These are phyloP conservation scores for Trichoderma sp. DNA, from an alignment of 2,329 filamentous ascomycete species.

Conservation along the genomic window DNA sequence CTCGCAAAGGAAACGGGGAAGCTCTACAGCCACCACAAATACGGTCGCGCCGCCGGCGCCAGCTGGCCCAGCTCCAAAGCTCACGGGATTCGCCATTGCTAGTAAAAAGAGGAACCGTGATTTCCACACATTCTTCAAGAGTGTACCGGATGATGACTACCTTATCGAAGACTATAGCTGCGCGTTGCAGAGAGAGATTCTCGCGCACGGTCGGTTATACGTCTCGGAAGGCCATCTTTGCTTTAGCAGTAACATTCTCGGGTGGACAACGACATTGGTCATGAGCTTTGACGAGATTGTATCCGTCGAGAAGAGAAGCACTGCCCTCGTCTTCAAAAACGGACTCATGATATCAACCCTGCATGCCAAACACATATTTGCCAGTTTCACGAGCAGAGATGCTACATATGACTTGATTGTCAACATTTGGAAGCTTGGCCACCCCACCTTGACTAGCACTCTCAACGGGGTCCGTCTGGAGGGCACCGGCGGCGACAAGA, in stretches of 20 bases:
- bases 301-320: slow-evolving; percentile 94
- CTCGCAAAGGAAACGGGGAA: slow-evolving; percentile 73
- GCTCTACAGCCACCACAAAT: slow-evolving; percentile 67
- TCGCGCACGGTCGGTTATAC: slow-evolving; percentile 89
- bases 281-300: slow-evolving; percentile 99
- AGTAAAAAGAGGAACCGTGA: slow-evolving; percentile 95
- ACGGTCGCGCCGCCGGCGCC: slow-evolving; percentile 58
- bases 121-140: slow-evolving; percentile 91
- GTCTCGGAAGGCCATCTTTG: slow-evolving; percentile 97
- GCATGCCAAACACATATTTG: slow-evolving; percentile 93
- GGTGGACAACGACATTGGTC: slow-evolving; percentile 95
- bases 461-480: slow-evolving; percentile 84
- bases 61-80: slow-evolving; percentile 58
- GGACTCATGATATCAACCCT: slow-evolving; percentile 95
- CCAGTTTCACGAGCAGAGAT: slow-evolving; percentile 90
- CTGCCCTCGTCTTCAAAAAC: slow-evolving; percentile 93
- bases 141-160: slow-evolving; percentile 96
- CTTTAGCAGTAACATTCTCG: slow-evolving; percentile 98
- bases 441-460: slow-evolving; percentile 87
- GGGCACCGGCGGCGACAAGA: slow-evolving; percentile 83
- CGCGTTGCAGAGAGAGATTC: slow-evolving; percentile 89
- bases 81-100: slow-evolving; percentile 93
- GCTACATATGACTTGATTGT: slow-evolving; percentile 96
- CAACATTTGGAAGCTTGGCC: slow-evolving; percentile 96
- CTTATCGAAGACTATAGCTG: slow-evolving; percentile 98